These are phyloP conservation scores for Bacidia rubella DNA, from an alignment of 495 filamentous ascomycete genomes.

Conservation along the genomic window DNA sequence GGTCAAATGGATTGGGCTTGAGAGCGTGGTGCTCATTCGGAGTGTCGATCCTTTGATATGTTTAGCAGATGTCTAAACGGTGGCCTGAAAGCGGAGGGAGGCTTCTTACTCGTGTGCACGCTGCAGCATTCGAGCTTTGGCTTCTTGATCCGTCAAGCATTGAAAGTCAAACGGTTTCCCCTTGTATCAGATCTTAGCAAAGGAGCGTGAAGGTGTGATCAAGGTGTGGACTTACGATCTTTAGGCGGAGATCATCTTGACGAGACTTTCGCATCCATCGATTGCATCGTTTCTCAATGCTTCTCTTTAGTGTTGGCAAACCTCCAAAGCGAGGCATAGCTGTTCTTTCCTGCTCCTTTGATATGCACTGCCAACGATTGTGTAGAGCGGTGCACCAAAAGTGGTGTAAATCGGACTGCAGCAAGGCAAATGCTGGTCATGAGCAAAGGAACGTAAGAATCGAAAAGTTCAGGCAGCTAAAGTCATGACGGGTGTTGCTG, in stretches of 20 bases:
- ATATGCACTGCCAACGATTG: background rate
- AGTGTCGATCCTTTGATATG: background rate
- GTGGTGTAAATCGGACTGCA: background rate
- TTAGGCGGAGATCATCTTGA: background rate
- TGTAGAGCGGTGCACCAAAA: background rate
- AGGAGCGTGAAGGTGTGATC: background rate
- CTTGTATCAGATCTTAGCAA: background rate
- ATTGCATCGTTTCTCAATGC: background rate
- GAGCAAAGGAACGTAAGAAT: background rate
- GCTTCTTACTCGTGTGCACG: background rate
- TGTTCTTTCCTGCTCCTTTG: background rate
- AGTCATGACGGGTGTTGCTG: background rate
- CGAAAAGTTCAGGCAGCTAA: background rate
- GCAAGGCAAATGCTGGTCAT: background rate
- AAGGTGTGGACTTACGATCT: background rate
- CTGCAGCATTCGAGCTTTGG: background rate
- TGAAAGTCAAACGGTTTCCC: background rate
- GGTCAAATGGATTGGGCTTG: background rate
- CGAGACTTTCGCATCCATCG: background rate
- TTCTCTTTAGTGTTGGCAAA: background rate
- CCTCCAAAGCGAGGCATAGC: background rate
- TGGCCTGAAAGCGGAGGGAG: no score
- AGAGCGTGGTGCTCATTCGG: background rate
- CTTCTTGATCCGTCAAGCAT: background rate
- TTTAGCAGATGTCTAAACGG: no score